These are phyloP conservation scores for Podila clonocystis DNA, from an alignment of 192 early-diverging fungal species.

Conservation along the genomic window DNA sequence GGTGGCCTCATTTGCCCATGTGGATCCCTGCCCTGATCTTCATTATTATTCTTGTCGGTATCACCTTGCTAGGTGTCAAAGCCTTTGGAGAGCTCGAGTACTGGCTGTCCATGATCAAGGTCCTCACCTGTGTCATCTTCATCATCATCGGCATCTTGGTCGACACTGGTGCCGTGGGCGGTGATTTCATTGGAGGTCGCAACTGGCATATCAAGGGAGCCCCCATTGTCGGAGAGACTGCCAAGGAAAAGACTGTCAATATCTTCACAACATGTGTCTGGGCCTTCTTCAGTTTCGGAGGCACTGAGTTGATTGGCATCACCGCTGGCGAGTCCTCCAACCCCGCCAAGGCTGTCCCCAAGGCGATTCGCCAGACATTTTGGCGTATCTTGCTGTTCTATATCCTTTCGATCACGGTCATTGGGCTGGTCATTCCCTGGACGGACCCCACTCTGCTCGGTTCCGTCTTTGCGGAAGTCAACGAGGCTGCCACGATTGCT, in stretches of 20 bases:
- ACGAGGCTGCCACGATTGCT: slow-evolving; percentile 67
- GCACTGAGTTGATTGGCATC: slow-evolving; percentile 91
- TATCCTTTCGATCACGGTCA: slow-evolving; percentile 67
- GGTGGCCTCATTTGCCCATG: slow-evolving; percentile 34
- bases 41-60: slow-evolving; percentile 64
- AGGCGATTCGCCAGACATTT: slow-evolving; percentile 72
- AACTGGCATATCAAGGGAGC: slow-evolving; percentile 54
- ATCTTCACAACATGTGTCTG: slow-evolving; percentile 71
- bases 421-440: slow-evolving; percentile 79
- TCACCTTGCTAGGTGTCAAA: slow-evolving; percentile 75
- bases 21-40: slow-evolving; percentile 54
- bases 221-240: slow-evolving; percentile 59
- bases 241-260: slow-evolving; percentile 1
- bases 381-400: slow-evolving; percentile 77
- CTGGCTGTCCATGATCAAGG: slow-evolving; percentile 83
- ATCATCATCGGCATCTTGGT: slow-evolving; percentile 80
- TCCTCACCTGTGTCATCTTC: slow-evolving; percentile 82
- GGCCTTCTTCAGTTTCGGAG: slow-evolving; percentile 85
- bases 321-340: slow-evolving; percentile 87
- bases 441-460: slow-evolving; percentile 63
- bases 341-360: slow-evolving; percentile 62
- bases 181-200: slow-evolving; percentile 54
- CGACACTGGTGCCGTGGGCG: slow-evolving; percentile 66
- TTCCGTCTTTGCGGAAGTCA: slow-evolving; percentile 56
- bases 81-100: slow-evolving; percentile 91